These are phyloP conservation scores for Claviceps citrina DNA, from an alignment of 2,329 filamentous ascomycete genomes.

Conservation along the genomic window DNA sequence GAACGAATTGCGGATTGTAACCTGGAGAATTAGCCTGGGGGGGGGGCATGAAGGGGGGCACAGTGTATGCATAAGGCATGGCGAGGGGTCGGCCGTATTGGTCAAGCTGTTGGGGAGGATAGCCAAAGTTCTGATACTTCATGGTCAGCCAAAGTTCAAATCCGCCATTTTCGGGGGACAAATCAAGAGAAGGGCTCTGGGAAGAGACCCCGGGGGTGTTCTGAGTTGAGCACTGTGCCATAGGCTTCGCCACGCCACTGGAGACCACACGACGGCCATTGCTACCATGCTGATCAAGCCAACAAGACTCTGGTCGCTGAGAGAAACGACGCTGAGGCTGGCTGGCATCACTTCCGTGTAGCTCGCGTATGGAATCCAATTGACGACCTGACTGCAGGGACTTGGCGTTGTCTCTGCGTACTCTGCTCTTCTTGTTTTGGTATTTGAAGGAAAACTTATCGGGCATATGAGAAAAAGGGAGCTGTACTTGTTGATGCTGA, in stretches of 20 bases:
- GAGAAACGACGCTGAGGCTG: slow-evolving; percentile 26
- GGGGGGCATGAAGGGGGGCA: slow-evolving; percentile 35
- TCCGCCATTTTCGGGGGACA: slow-evolving; percentile 53
- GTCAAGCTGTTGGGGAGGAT: slow-evolving; percentile 28
- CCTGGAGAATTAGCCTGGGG: slow-evolving; percentile 32
- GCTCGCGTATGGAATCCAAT: slow-evolving; percentile 22
- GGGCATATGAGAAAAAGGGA: slow-evolving; percentile 24
- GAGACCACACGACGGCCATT: slow-evolving; percentile 10
- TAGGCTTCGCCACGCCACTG: slow-evolving; percentile 6
- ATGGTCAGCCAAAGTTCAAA: slow-evolving; percentile 62
- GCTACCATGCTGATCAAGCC: slow-evolving; percentile 13
- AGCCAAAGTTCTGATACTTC: slow-evolving; percentile 50
- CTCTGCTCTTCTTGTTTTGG: slow-evolving; percentile 29
- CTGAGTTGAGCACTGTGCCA: slow-evolving; percentile 3
- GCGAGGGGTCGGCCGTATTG: slow-evolving; percentile 23
- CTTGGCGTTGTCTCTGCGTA: slow-evolving; percentile 32
- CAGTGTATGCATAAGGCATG: slow-evolving; percentile 29
- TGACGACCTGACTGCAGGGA: slow-evolving; percentile 24
- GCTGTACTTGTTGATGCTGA: slow-evolving; percentile 46
- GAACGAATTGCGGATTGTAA: slow-evolving; percentile 32
- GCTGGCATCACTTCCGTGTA: slow-evolving; percentile 18
- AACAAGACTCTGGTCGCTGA: slow-evolving; percentile 28
- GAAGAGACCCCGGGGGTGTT: slow-evolving; percentile 1
- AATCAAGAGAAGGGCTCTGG: slow-evolving; percentile 29
- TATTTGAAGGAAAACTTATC: slow-evolving; percentile 24